Conservation (phyloP, 2,329 filamentous ascomycete species). For the Diaporthe citriasiana region DNA sequence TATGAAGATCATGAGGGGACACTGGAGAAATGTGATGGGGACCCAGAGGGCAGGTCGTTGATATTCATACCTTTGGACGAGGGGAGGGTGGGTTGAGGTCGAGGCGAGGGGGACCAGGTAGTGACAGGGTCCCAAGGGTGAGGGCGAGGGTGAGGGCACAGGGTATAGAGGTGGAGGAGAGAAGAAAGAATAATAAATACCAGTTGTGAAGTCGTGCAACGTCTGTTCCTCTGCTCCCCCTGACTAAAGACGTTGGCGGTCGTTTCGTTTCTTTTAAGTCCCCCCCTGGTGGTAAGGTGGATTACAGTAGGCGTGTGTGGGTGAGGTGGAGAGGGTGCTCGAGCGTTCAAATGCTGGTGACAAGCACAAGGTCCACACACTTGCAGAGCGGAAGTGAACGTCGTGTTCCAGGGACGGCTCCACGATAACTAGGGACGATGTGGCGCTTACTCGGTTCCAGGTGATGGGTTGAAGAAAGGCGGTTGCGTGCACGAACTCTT, state of each 20-base stretch:
- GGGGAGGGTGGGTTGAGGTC: slow-evolving; percentile 26
- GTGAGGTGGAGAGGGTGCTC: slow-evolving; percentile 30
- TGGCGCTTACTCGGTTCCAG: slow-evolving; percentile 31
- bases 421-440: slow-evolving; percentile 35
- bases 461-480: slow-evolving; percentile 28
- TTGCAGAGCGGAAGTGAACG: slow-evolving; percentile 26
- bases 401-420: slow-evolving; percentile 32
- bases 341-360: slow-evolving; percentile 34
- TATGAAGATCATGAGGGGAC: slow-evolving; percentile 22
- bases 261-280: slow-evolving; percentile 35
- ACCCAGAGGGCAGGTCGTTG: slow-evolving; percentile 13
- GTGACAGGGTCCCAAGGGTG: slow-evolving; percentile 30
- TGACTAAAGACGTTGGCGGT: slow-evolving; percentile 35
- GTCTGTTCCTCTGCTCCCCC: slow-evolving; percentile 32
- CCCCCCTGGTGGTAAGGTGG: slow-evolving; percentile 31
- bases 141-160: slow-evolving; percentile 7
- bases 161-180: slow-evolving; percentile 28
- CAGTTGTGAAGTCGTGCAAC: slow-evolving; percentile 33
- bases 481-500: slow-evolving; percentile 32
- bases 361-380: slow-evolving; percentile 32
- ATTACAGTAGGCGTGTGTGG: slow-evolving; percentile 28
- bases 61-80: slow-evolving; percentile 36
- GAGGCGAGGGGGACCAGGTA: slow-evolving; percentile 15
- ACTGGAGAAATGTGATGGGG: background rate
- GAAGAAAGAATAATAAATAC: slow-evolving; percentile 34